Evolutionary conservation across 345 rosid species (phyloP).

Genomic region (Mallotus nudiflorus): DNA sequence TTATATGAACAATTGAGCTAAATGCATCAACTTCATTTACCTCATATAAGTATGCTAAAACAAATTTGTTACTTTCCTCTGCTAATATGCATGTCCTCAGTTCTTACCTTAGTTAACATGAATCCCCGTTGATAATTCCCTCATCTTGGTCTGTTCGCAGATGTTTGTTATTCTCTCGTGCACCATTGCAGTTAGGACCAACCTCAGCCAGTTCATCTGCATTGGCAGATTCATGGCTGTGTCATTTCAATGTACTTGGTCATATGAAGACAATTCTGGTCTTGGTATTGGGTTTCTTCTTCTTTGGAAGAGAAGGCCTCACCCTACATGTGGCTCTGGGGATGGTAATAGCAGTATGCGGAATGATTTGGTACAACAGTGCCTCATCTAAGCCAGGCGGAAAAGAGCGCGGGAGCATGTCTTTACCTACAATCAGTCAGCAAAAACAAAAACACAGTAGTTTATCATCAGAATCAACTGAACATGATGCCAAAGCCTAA

Average conservation of each 20-base stretch:
- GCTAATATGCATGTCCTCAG: neutral
- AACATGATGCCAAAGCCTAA: slow-evolving; percentile 67
- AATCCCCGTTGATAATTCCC: no score
- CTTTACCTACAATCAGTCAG: slow-evolving; percentile 44
- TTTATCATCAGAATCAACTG: slow-evolving; percentile 47
- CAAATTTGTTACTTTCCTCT: neutral
- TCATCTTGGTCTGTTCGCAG: slow-evolving; percentile 44
- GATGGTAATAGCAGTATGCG: slow-evolving; percentile 81
- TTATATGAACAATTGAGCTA: neutral
- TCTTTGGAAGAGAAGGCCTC: slow-evolving; percentile 94
- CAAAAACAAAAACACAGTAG: slow-evolving; percentile 47
- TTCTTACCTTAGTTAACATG: neutral
- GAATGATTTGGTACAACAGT: slow-evolving; percentile 98
- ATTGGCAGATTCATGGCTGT: slow-evolving; percentile 96
- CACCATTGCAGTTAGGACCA: slow-evolving; percentile 89
- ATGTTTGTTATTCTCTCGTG: slow-evolving; percentile 79
- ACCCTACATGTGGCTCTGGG: slow-evolving; percentile 81
- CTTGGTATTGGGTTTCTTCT: slow-evolving; percentile 73
- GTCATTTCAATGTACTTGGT: slow-evolving; percentile 95
- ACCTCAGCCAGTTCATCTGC: slow-evolving; percentile 99
- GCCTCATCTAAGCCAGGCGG: slow-evolving; percentile 97
- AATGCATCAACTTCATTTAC: neutral
- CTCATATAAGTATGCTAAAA: no score
- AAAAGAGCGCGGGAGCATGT: slow-evolving; percentile 68
- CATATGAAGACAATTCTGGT: slow-evolving; percentile 99